Conservation (phyloP, 805 yeast species). For the Starmerella vaccinii region DNA sequence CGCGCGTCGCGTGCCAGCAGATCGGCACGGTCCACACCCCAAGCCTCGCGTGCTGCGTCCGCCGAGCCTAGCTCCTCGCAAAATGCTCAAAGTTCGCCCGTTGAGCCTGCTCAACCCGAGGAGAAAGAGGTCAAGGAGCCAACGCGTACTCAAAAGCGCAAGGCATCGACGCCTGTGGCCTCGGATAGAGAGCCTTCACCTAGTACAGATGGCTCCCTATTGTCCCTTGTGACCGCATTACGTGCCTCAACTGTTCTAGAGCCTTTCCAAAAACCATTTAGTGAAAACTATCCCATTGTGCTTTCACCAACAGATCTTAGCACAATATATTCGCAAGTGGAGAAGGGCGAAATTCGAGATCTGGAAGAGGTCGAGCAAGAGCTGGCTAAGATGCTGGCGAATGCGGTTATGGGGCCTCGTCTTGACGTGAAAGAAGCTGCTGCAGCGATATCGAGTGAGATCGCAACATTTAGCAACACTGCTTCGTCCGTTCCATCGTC, state of each 20-base stretch:
- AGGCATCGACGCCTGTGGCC: not conserved
- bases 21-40: slow-evolving; percentile 11
- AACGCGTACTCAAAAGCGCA: not conserved
- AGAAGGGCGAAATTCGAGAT: not conserved
- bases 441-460: not conserved
- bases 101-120: not conserved
- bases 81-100: not conserved
- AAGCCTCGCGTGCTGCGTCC: not conserved
- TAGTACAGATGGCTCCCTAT: not conserved
- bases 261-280: not conserved
- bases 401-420: slow-evolving; percentile 7
- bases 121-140: not conserved
- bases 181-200: not conserved
- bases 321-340: not conserved
- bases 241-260: not conserved
- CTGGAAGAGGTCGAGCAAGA: slow-evolving; percentile 8
- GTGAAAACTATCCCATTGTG: not conserved
- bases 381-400: slow-evolving; percentile 13
- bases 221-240: not conserved
- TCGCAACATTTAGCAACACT: not conserved
- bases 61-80: slow-evolving; percentile 3
- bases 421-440: not conserved
- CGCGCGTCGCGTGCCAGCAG: slow-evolving; percentile 5
- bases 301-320: slow-evolving; percentile 4
- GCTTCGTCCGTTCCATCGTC: not conserved